Conservation (phyloP, 768 basidiomycete genomes). For the Mycena albidolilacea region DNA sequence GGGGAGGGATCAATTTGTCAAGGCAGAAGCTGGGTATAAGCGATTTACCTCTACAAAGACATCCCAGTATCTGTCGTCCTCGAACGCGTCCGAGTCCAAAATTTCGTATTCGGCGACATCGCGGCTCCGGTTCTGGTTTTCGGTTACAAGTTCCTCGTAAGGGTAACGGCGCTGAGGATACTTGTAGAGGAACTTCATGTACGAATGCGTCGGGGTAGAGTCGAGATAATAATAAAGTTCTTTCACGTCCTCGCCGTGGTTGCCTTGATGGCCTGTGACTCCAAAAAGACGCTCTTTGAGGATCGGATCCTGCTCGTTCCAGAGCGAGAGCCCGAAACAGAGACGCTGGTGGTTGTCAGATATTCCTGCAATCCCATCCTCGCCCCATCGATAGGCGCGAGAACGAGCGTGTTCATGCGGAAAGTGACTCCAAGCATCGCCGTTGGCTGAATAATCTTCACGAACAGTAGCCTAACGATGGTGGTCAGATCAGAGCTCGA, state of each 20-base stretch:
- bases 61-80: constrained; percentile 97
- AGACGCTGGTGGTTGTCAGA: constrained; percentile 97
- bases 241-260: constrained; percentile 99
- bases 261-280: constrained; percentile 96
- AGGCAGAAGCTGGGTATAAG: neutral
- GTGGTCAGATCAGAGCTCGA: constrained; percentile 20
- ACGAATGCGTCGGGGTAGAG: constrained; percentile 98
- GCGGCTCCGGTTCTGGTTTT: constrained; percentile 86
- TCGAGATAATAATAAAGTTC: constrained; percentile 99
- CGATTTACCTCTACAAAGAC: constrained; percentile 92
- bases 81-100: constrained; percentile 91
- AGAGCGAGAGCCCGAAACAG: constrained; percentile 91
- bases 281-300: constrained; percentile 98
- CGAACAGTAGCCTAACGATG: constrained; percentile 91
- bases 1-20: constrained; percentile 16
- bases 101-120: constrained; percentile 95
- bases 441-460: constrained; percentile 97
- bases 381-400: constrained; percentile 98
- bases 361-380: constrained; percentile 97
- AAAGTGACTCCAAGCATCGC: constrained; percentile 96
- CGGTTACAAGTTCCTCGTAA: constrained; percentile 92
- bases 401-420: constrained; percentile 95
- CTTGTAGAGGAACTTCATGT: constrained; percentile 99
- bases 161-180: constrained; percentile 95
- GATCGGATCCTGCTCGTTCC: constrained; percentile 96